Evolutionary conservation across 805 yeast genomes (phyloP).

Genomic region (Phaffomyces opuntiae): DNA sequence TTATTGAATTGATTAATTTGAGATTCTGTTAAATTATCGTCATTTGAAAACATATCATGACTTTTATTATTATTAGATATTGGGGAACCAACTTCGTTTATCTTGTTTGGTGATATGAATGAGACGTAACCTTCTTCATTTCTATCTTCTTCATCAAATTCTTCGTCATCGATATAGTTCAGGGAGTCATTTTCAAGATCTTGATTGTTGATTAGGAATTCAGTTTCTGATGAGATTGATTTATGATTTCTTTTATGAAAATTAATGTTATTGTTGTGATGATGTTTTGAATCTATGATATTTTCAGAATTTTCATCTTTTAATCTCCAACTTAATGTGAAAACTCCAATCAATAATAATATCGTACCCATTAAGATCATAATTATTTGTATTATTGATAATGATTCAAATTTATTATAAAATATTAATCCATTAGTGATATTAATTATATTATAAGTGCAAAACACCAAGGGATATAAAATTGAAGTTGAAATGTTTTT

Average conservation of each 20-base stretch:
- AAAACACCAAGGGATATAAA: conserved; percentile 78
- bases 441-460: conserved; percentile 69
- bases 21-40: too few relatives aligned
- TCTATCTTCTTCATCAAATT: conserved; percentile 9
- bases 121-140: conserved; percentile 27
- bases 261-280: too few relatives aligned
- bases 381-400: background rate
- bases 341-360: conserved; percentile 63
- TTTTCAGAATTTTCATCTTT: conserved; percentile 50
- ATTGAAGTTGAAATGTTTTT: conserved; percentile 65
- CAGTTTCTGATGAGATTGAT: background rate
- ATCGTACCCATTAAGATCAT: conserved; percentile 46
- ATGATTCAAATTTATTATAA: conserved; percentile 21
- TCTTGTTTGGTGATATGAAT: conserved; percentile 30
- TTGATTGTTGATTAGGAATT: too few relatives aligned
- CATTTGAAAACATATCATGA: too few relatives aligned
- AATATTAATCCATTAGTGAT: conserved; percentile 26
- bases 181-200: background rate
- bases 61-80: background rate
- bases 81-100: conserved; percentile 8
- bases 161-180: background rate
- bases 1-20: too few relatives aligned
- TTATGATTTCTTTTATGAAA: background rate
- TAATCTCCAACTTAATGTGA: conserved; percentile 72
- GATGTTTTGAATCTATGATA: conserved; percentile 36